Base-by-base conservation (phyloP, 805 yeast genomes). In the Kodamaea hsintzibuensis region DNA sequence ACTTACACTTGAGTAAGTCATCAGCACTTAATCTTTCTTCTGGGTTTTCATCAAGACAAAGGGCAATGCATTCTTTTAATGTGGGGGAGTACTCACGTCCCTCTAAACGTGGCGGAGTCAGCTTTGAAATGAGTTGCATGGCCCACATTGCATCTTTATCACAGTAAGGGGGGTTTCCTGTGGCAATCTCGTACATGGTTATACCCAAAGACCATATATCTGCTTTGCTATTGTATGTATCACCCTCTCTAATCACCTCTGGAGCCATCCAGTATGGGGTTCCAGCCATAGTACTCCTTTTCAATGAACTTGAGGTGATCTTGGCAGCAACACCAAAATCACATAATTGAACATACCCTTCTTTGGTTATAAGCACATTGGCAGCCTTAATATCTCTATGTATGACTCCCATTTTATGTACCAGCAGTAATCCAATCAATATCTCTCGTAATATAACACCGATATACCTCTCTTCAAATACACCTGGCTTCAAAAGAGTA, bases 211-310 rank as follows among this genome's bases (percentile, higher is more conserved):
- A 92, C 99, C 99, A 95, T 7, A 95, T 89, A 69, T 95, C 99
- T 0, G 96, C 99, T 70, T 87, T 92, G 44, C 86, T 82, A 68
- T 89, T 96, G 76, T 95, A 89, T 7, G 86, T 81, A 13, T 87
- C 88, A 42, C 96, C 96, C 69, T 93, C 98, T 73, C 89, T 81
- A 40, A 93, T 93, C 33, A 93, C 99, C 69, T 93, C 99, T 0
- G 99, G 99, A 0, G 99, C 98, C 99, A 95, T 95, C 99, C 99
- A 95, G 67, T 91, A 95, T 0, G 96, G 96, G 0, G 96, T 89
- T 7, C 96, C 96, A 0, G 97, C 98, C 83, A 96, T 91, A 0
- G 99, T 95, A 37, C 93, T 89, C 62, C 99, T 79, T 66, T 91
- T 90, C 46, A 86, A 68, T 16, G 85, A 83, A 39, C 86, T 81